These are phyloP conservation scores for Floccularia luteovirens DNA, from an alignment of 768 basidiomycete species.

Conservation along the genomic window DNA sequence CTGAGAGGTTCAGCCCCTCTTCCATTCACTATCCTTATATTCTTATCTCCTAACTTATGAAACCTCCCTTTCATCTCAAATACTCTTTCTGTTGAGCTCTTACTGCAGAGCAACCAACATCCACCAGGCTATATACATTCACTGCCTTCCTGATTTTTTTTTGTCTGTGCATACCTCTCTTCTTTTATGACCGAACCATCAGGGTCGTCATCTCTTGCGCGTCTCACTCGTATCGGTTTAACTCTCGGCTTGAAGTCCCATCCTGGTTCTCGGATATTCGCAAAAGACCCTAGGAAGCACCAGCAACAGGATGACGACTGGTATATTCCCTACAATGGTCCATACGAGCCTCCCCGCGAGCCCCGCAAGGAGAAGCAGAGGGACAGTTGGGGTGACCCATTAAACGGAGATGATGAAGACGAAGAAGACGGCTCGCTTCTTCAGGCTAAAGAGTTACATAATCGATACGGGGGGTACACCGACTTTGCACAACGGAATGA, in stretches of 20 bases:
- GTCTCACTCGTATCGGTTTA: conserved; percentile 25
- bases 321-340: conserved; percentile 62
- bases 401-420: conserved; percentile 19
- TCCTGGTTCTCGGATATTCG: conserved; percentile 3
- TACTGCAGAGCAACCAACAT: too few species aligned
- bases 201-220: conserved; percentile 18
- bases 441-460: conserved; percentile 17
- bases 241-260: conserved; percentile 7
- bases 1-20: too few species aligned
- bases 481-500: conserved; percentile 11
- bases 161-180: too few species aligned
- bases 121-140: too few species aligned
- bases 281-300: conserved; percentile 8
- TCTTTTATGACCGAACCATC: neutral
- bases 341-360: conserved; percentile 39
- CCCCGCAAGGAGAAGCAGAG: conserved; percentile 19
- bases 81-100: too few species aligned
- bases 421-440: conserved; percentile 19
- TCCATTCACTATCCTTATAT: too few species aligned
- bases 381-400: conserved; percentile 34
- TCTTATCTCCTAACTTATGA: too few species aligned
- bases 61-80: too few species aligned
- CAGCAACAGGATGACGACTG: conserved; percentile 35
- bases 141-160: too few species aligned
- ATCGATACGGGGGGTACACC: conserved; percentile 17